Percentiles rank a stretch among this genome's conserved stretches.
These are phyloP conservation scores for Fusarium subtropicale DNA, from an alignment of 2,329 filamentous ascomycete genomes.

Conservation along the genomic window DNA sequence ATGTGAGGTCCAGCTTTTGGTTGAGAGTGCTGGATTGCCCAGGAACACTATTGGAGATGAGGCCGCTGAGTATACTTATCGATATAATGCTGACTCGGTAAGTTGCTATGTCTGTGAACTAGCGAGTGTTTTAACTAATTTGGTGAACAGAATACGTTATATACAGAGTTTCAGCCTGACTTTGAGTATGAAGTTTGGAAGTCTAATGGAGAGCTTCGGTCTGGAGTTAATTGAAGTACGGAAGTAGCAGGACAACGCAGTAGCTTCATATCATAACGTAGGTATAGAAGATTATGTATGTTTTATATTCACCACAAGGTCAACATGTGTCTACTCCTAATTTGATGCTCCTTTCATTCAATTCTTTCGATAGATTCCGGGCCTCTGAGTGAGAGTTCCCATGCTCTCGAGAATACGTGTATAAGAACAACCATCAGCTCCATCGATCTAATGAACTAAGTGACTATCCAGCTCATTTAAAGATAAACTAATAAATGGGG, in stretches of 20 bases:
- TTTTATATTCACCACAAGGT: too few relatives aligned
- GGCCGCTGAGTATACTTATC: constrained; percentile 55
- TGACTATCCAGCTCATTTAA: too few relatives aligned
- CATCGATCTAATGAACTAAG: not conserved
- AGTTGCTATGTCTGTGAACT: not conserved
- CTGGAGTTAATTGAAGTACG: constrained; percentile 14
- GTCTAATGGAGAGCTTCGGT: constrained; percentile 43
- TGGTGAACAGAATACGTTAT: constrained; percentile 46
- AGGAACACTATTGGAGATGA: constrained; percentile 52
- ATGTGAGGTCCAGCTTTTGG: constrained; percentile 52
- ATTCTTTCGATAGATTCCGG: not conserved
- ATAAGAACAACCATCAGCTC: not conserved
- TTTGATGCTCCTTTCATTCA: not conserved
- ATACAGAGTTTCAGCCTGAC: constrained; percentile 53
- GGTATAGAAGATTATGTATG: not conserved
- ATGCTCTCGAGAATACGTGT: not conserved
- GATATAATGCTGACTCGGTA: constrained; percentile 49
- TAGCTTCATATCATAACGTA: not conserved
- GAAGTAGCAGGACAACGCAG: not conserved
- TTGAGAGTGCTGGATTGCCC: constrained; percentile 45
- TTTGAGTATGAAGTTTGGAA: constrained; percentile 51
- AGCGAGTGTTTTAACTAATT: not conserved
- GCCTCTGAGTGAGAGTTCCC: not conserved
- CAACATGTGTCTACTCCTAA: not conserved
- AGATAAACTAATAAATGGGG: not conserved